phyloP scores from a whole-genome alignment of 192 early-diverging fungal genomes.

The Backusella westeae region DNA sequence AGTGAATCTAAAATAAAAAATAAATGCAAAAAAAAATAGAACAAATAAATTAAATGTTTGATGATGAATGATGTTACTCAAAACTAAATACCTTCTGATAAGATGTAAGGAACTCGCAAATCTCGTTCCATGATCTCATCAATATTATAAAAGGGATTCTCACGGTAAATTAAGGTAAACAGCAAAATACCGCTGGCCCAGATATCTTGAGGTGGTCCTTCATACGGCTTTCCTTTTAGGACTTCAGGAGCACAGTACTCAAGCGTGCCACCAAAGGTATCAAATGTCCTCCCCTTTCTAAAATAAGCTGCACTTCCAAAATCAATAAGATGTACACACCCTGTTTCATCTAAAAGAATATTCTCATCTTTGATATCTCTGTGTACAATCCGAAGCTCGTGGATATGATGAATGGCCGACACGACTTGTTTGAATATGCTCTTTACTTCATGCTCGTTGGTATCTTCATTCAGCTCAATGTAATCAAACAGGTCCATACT shows the following conservation, averaged over 20 bases:
- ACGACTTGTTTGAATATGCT: slow-evolving; percentile 43
- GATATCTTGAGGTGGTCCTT: slow-evolving; percentile 89
- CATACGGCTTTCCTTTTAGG: slow-evolving; percentile 77
- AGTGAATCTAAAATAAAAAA: slow-evolving; percentile 37
- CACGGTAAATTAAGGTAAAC: slow-evolving; percentile 73
- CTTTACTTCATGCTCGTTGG: slow-evolving; percentile 36
- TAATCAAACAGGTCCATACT: slow-evolving; percentile 50
- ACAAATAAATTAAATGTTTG: background rate
- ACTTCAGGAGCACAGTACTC: slow-evolving; percentile 83
- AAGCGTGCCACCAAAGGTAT: slow-evolving; percentile 80
- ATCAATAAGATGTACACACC: slow-evolving; percentile 73
- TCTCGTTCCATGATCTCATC: slow-evolving; percentile 60
- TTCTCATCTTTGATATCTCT: slow-evolving; percentile 91
- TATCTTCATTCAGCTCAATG: slow-evolving; percentile 44
- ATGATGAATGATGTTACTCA: background rate
- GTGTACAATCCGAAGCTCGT: slow-evolving; percentile 58
- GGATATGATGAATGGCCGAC: slow-evolving; percentile 43
- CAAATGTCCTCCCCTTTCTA: slow-evolving; percentile 50
- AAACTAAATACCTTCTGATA: slow-evolving; percentile 28
- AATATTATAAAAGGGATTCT: slow-evolving; percentile 64
- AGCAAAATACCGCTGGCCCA: slow-evolving; percentile 86
- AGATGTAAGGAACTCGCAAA: slow-evolving; percentile 36
- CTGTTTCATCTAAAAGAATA: slow-evolving; percentile 62
- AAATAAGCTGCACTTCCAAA: slow-evolving; percentile 81
- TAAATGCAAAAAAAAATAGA: background rate